Evolutionary conservation across 805 yeast species (phyloP).

Genomic region (Nakazawaea populi): DNA sequence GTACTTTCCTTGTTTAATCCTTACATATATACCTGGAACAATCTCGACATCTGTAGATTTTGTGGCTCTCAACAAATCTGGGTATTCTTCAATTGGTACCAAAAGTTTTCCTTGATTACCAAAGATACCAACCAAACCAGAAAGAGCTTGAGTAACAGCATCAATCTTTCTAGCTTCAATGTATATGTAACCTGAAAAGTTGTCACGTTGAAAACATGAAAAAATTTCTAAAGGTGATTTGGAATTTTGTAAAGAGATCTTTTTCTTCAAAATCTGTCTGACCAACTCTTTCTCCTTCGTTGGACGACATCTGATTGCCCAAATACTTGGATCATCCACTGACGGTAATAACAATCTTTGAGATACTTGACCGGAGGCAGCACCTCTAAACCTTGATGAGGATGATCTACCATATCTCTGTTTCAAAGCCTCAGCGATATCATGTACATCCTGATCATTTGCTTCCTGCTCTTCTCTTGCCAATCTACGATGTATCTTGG

Average conservation of each 20-base stretch:
- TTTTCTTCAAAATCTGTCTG: slow-evolving; percentile 76
- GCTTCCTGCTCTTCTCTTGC: slow-evolving; percentile 78
- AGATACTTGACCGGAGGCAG: slow-evolving; percentile 76
- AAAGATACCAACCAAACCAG: slow-evolving; percentile 86
- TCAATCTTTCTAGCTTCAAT: slow-evolving; percentile 92
- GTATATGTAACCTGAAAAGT: slow-evolving; percentile 86
- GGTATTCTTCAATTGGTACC: slow-evolving; percentile 94
- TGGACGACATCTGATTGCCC: slow-evolving; percentile 91
- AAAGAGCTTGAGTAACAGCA: slow-evolving; percentile 82
- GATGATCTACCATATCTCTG: slow-evolving; percentile 88
- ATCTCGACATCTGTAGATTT: slow-evolving; percentile 83
- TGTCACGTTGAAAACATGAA: slow-evolving; percentile 92
- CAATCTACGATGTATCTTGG: slow-evolving; percentile 83
- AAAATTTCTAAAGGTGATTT: slow-evolving; percentile 76
- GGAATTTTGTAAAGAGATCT: slow-evolving; percentile 68
- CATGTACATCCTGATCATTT: slow-evolving; percentile 93
- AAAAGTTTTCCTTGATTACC: slow-evolving; percentile 57
- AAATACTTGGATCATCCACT: slow-evolving; percentile 91
- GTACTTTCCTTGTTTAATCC: slow-evolving; percentile 86
- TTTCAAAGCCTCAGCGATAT: slow-evolving; percentile 84
- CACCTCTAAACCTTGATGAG: slow-evolving; percentile 76
- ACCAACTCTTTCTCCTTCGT: slow-evolving; percentile 93
- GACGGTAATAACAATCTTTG: slow-evolving; percentile 92
- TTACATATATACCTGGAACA: slow-evolving; percentile 87
- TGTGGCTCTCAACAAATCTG: slow-evolving; percentile 84